These are phyloP conservation scores for Amniculicola lignicola DNA, from an alignment of 495 filamentous ascomycete species.

Conservation along the genomic window DNA sequence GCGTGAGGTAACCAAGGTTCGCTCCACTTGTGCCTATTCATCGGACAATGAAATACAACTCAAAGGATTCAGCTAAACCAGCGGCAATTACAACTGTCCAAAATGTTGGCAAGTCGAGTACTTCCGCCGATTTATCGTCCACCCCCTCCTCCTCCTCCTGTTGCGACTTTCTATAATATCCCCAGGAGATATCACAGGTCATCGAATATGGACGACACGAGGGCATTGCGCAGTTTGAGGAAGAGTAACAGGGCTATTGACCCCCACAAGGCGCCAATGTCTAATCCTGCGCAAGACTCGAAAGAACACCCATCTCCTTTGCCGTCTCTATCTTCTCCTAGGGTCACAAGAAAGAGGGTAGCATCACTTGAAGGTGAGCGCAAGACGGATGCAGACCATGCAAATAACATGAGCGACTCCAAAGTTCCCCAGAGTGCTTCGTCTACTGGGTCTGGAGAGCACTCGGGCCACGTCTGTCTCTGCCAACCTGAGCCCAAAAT, in stretches of 20 bases:
- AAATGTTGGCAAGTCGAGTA: slow-evolving; percentile 32
- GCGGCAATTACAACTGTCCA: slow-evolving; percentile 5
- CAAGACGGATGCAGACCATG: slow-evolving; percentile 18
- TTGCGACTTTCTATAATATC: slow-evolving; percentile 25
- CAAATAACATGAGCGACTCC: slow-evolving; percentile 27
- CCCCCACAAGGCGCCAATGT: neutral
- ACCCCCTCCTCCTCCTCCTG: slow-evolving; percentile 6
- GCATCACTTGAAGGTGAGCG: slow-evolving; percentile 29
- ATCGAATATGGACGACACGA: slow-evolving; percentile 11
- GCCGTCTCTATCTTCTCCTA: slow-evolving; percentile 17
- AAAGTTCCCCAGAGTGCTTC: slow-evolving; percentile 25
- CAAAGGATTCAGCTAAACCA: slow-evolving; percentile 25
- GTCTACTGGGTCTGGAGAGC: slow-evolving; percentile 22
- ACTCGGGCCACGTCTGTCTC: slow-evolving; percentile 66
- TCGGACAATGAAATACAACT: slow-evolving; percentile 29
- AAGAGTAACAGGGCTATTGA: slow-evolving; percentile 13
- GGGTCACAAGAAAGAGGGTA: slow-evolving; percentile 32
- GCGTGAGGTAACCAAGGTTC: slow-evolving; percentile 8
- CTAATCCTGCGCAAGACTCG: neutral
- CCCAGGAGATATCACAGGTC: slow-evolving; percentile 20
- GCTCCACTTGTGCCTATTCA: slow-evolving; percentile 17
- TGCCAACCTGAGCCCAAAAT: slow-evolving; percentile 93
- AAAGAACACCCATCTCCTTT: slow-evolving; percentile 3
- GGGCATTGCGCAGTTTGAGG: neutral
- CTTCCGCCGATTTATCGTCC: slow-evolving; percentile 26